These are phyloP conservation scores for Diatrype stigma DNA, from an alignment of 2,329 filamentous ascomycete genomes.

Conservation along the genomic window DNA sequence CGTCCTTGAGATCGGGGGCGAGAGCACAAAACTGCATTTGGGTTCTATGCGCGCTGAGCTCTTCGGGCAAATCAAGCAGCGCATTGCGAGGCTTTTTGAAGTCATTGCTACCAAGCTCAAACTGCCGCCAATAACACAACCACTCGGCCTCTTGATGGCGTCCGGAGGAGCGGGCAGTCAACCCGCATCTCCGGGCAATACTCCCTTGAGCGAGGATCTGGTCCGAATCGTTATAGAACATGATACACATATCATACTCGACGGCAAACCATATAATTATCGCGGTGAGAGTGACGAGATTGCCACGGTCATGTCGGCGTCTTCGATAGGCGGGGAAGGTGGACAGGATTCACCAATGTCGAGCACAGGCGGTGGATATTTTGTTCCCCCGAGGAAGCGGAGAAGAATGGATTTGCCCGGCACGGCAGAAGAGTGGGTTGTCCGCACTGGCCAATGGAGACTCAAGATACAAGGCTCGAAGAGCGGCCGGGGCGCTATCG, in stretches of 20 bases:
- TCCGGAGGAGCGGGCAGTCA: constrained; percentile 58
- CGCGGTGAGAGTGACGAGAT: constrained; percentile 25
- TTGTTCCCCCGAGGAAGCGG: constrained; percentile 41
- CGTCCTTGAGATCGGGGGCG: constrained; percentile 72
- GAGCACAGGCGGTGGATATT: constrained; percentile 19
- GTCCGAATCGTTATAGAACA: constrained; percentile 61
- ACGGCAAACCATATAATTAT: constrained; percentile 46
- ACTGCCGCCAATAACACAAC: constrained; percentile 54
- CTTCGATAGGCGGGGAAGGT: constrained; percentile 28
- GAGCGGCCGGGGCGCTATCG: constrained; percentile 51
- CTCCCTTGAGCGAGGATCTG: constrained; percentile 64
- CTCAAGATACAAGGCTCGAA: constrained; percentile 56
- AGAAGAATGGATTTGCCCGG: constrained; percentile 35
- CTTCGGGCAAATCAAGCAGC: constrained; percentile 63
- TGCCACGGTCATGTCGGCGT: constrained; percentile 24
- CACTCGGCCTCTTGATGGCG: constrained; percentile 64
- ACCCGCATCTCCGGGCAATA: constrained; percentile 64
- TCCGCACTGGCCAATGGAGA: constrained; percentile 68
- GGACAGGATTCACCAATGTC: constrained; percentile 30
- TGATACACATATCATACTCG: constrained; percentile 55
- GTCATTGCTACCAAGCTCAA: constrained; percentile 79
- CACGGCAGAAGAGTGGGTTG: constrained; percentile 51
- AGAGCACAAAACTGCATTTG: constrained; percentile 44
- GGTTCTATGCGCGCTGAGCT: constrained; percentile 63
- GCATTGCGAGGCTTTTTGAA: constrained; percentile 70